These are phyloP conservation scores for Daldinia caldariorum DNA, from an alignment of 495 filamentous ascomycete species.

Conservation along the genomic window DNA sequence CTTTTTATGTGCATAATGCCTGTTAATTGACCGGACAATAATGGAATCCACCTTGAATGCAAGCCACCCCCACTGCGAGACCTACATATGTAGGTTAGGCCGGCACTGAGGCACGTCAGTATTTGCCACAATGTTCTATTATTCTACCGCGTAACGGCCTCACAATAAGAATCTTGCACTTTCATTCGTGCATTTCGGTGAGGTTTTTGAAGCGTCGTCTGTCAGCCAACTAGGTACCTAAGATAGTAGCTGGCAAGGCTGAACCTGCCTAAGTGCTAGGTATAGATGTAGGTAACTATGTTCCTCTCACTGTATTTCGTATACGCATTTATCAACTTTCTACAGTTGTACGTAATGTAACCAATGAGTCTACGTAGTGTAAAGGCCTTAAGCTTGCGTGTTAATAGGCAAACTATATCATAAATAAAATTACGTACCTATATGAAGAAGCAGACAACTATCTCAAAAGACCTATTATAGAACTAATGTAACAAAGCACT, in stretches of 20 bases:
- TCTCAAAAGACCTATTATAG: not conserved
- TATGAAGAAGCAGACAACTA: not conserved
- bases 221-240: not conserved
- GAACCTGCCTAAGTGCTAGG: not conserved
- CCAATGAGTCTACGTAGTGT: not conserved
- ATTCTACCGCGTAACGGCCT: not conserved
- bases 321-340: not conserved
- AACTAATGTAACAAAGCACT: not conserved
- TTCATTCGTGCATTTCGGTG: slow-evolving; percentile 5
- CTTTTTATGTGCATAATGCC: not conserved
- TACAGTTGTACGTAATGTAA: not conserved
- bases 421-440: not conserved
- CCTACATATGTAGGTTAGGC: no score
- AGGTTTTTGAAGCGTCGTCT: not conserved
- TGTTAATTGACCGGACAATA: not conserved
- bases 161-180: not conserved
- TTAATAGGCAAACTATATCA: not conserved
- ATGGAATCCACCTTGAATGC: not conserved
- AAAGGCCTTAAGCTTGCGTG: not conserved
- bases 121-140: not conserved
- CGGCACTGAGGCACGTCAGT: no score
- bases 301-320: slow-evolving; percentile 5
- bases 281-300: not conserved
- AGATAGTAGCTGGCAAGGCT: not conserved
- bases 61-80: not conserved